phyloP scores from a whole-genome alignment of 2,329 filamentous ascomycete genomes.

The Emmonsiellopsis sp. region DNA sequence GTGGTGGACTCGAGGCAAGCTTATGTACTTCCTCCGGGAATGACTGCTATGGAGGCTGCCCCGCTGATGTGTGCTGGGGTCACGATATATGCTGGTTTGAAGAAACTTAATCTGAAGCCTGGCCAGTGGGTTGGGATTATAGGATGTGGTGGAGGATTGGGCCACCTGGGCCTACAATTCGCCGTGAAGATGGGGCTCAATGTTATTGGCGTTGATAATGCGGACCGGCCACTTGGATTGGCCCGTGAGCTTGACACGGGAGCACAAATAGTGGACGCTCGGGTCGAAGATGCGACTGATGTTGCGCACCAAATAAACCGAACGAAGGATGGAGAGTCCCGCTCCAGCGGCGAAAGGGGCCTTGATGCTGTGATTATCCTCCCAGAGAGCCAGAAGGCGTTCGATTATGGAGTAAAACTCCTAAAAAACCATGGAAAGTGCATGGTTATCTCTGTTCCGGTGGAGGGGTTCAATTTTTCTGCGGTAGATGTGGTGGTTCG shows the following conservation, averaged over 20 bases:
- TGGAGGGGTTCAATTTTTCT: constrained; percentile 17
- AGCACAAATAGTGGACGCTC: constrained; percentile 32
- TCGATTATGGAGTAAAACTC: constrained; percentile 38
- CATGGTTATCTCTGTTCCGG: constrained; percentile 39
- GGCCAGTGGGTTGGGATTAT: constrained; percentile 31
- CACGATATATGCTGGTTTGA: constrained; percentile 33
- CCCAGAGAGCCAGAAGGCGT: constrained; percentile 38
- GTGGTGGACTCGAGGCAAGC: constrained; percentile 16
- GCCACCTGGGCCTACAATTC: constrained; percentile 28
- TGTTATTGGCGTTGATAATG: constrained; percentile 28
- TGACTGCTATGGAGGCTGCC: constrained; percentile 29
- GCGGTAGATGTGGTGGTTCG: constrained; percentile 16
- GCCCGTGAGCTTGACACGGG: constrained; percentile 24
- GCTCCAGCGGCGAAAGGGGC: constrained; percentile 28
- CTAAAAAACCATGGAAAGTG: constrained; percentile 38
- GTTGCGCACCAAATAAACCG: constrained; percentile 16
- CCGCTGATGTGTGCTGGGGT: constrained; percentile 36
- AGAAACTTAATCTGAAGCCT: constrained; percentile 20
- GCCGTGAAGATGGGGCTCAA: constrained; percentile 27
- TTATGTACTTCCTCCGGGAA: constrained; percentile 16
- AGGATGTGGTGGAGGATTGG: constrained; percentile 30
- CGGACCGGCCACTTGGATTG: constrained; percentile 12
- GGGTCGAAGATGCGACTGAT: constrained; percentile 20
- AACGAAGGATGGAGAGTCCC: constrained; percentile 6
- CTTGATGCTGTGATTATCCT: constrained; percentile 39